A percentile compares a stretch with the other conserved stretches of the same genome.
These are phyloP conservation scores for Hyaloscypha bicolor DNA, from an alignment of 495 filamentous ascomycete genomes.

Conservation along the genomic window DNA sequence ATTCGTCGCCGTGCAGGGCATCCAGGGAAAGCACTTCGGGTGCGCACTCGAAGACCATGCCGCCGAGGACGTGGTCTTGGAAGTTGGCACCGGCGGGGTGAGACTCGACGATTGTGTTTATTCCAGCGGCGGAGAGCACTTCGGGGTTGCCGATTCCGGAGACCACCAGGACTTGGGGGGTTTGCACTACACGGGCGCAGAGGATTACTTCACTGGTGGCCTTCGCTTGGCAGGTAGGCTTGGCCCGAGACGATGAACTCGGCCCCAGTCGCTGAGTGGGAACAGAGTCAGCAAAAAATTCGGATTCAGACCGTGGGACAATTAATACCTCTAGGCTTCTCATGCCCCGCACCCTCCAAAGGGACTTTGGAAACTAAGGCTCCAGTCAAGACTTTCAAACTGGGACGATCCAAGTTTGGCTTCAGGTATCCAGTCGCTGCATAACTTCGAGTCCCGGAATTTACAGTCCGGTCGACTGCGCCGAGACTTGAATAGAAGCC, in stretches of 20 bases:
- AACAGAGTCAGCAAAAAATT: background rate
- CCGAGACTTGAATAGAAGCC: constrained; percentile 18
- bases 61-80: constrained; percentile 50
- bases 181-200: constrained; percentile 18
- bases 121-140: constrained; percentile 48
- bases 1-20: background rate
- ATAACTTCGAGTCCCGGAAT: constrained; percentile 8
- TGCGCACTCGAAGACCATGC: background rate
- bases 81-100: constrained; percentile 64
- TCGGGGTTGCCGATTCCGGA: constrained; percentile 29
- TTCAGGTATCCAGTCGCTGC: constrained; percentile 13
- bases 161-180: constrained; percentile 25
- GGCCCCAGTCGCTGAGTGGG: background rate
- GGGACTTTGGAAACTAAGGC: constrained; percentile 5
- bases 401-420: constrained; percentile 4
- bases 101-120: constrained; percentile 55
- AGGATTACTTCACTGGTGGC: constrained; percentile 26
- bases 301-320: background rate
- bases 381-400: constrained; percentile 11
- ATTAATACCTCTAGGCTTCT: background rate
- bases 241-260: constrained; percentile 1
- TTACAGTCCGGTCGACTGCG: constrained; percentile 8
- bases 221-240: constrained; percentile 4
- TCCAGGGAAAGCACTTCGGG: background rate
- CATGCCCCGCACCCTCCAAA: background rate